phyloP scores from a whole-genome alignment of 2,329 filamentous ascomycete species.

The Penicillium italicum region DNA sequence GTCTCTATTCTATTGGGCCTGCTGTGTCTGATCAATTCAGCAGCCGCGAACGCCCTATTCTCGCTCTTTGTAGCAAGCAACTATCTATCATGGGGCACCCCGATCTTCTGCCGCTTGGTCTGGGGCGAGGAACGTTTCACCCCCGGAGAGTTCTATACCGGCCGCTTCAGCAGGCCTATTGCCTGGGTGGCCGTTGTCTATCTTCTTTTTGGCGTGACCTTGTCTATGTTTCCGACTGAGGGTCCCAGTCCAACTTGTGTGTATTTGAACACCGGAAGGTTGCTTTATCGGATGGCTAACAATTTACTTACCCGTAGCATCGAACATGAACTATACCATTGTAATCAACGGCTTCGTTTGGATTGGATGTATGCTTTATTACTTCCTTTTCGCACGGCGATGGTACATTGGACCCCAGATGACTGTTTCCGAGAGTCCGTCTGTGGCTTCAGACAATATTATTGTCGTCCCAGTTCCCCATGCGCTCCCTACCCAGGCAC shows the following conservation, averaged over 20 bases:
- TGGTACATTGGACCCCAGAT: slow-evolving; percentile 61
- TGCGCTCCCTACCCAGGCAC: neutral
- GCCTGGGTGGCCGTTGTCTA: slow-evolving; percentile 54
- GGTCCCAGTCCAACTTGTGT: slow-evolving; percentile 52
- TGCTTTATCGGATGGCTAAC: neutral
- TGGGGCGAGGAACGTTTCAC: slow-evolving; percentile 58
- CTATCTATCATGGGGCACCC: slow-evolving; percentile 58
- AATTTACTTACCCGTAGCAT: slow-evolving; percentile 23
- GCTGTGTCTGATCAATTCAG: slow-evolving; percentile 55
- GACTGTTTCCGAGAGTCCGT: slow-evolving; percentile 44
- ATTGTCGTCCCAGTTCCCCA: no score
- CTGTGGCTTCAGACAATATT: neutral
- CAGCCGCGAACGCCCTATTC: slow-evolving; percentile 58
- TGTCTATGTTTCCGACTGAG: slow-evolving; percentile 58
- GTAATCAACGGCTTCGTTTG: slow-evolving; percentile 60
- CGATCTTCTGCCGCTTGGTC: slow-evolving; percentile 56
- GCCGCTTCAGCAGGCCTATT: slow-evolving; percentile 50
- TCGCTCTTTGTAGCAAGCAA: slow-evolving; percentile 55
- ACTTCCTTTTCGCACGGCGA: slow-evolving; percentile 55
- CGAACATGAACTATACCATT: slow-evolving; percentile 61
- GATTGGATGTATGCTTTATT: slow-evolving; percentile 55
- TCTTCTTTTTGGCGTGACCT: slow-evolving; percentile 52
- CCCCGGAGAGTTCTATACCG: slow-evolving; percentile 59
- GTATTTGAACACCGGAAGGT: slow-evolving; percentile 9
- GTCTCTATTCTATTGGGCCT: slow-evolving; percentile 54